Conservation (phyloP, 2,329 filamentous ascomycete species). For the Sporothrix phasma region DNA sequence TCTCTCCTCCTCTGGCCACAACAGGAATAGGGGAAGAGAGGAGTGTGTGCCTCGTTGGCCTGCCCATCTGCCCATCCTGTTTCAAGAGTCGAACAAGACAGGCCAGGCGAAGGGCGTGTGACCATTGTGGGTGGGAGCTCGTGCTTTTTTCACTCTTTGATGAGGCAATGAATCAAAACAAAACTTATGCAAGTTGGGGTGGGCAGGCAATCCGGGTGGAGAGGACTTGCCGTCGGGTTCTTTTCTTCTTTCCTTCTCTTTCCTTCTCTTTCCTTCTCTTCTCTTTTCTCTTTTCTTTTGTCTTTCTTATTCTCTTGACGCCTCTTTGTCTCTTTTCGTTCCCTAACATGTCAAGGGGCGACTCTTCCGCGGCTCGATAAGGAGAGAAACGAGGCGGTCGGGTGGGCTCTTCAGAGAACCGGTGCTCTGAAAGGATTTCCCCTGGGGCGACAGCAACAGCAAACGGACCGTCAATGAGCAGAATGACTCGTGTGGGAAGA, state of each 20-base stretch:
- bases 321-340: neutral
- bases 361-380: constrained; percentile 10
- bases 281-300: neutral
- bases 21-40: neutral
- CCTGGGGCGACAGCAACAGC: neutral
- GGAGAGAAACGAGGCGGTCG: constrained; percentile 11
- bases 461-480: neutral
- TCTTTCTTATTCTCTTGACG: neutral
- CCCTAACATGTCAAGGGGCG: no score
- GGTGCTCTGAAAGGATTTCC: neutral
- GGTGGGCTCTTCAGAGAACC: neutral
- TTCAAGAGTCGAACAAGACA: neutral
- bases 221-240: neutral
- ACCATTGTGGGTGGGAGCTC: neutral
- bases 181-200: constrained; percentile 16
- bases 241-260: neutral
- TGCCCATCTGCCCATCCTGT: neutral
- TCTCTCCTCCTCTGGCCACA: neutral
- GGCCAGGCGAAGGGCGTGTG: constrained; percentile 2
- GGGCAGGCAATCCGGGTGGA: constrained; percentile 2
- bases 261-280: neutral
- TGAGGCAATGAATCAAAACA: constrained; percentile 18
- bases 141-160: neutral
- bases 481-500: neutral
- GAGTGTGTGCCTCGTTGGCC: neutral